A percentile compares a stretch with the other conserved stretches of the same genome.
These are phyloP conservation scores for Nematocida major DNA, from an alignment of 371 early-diverging fungal species.

Conservation along the genomic window DNA sequence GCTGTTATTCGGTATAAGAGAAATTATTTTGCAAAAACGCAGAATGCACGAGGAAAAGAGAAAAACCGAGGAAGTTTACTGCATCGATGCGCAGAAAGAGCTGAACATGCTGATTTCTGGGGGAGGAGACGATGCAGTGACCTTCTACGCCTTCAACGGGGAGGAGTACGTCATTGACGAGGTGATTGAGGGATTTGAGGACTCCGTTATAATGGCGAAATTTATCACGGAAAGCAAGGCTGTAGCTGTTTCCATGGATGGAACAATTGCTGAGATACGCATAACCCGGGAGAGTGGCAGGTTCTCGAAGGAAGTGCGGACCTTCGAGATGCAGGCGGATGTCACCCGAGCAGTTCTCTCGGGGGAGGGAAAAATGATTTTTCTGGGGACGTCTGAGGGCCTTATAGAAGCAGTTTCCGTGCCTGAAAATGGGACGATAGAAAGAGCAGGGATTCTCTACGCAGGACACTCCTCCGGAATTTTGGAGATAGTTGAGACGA, in stretches of 20 bases:
- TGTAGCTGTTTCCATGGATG: slow-evolving; percentile 45
- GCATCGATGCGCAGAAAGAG: not conserved
- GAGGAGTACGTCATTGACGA: slow-evolving; percentile 16
- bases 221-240: slow-evolving; percentile 10
- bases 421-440: not conserved
- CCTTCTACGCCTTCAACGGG: not conserved
- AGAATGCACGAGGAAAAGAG: slow-evolving; percentile 1
- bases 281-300: not conserved
- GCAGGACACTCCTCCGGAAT: slow-evolving; percentile 30
- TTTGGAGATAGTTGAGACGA: not conserved
- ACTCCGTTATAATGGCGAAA: slow-evolving; percentile 18
- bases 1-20: no score
- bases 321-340: not conserved
- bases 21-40: not conserved
- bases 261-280: slow-evolving; percentile 1
- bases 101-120: slow-evolving; percentile 35
- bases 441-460: not conserved
- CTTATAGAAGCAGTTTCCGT: not conserved
- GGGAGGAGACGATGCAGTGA: slow-evolving; percentile 33
- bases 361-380: not conserved
- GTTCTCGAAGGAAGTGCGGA: slow-evolving; percentile 5
- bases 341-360: not conserved
- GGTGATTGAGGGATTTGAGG: slow-evolving; percentile 46
- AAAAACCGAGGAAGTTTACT: slow-evolving; percentile 45
- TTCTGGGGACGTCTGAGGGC: slow-evolving; percentile 11